Base-by-base conservation (phyloP, 768 basidiomycete genomes). In the Ramaria sp. region DNA sequence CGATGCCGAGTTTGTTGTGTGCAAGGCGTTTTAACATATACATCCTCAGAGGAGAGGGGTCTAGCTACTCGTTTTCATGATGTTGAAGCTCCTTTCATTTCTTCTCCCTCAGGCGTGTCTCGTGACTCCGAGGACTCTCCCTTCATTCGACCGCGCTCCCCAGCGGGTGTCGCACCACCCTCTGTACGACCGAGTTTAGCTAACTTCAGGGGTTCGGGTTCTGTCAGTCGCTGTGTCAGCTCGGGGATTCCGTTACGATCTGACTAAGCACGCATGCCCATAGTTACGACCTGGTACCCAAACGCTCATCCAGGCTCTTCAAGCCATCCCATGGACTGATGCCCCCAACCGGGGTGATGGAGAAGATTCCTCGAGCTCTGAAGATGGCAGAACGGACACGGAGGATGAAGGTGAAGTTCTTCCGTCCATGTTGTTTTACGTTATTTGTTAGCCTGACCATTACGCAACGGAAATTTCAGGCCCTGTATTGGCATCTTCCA, bases 221-320 rank as follows among this genome's bases (percentile, higher is more conserved):
- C 89, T 15, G 88, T 89, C 64, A 61, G 82, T 69, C 8, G 18
- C 16, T 25, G 22, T 16, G 27, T 47, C 5, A 47, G 16, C 15
- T 25, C 25, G 45, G 27, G 18, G 25, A 22, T 30, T 18, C 16
- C 27, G 42, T n/a, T 10, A n/a, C 9, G 9, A 7, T 47, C 22
- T 47, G 18, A 30, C 15, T 47, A 9, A n/a, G 10, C 10, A 24
- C 28, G 20, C 36, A 41, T 34, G 32, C 13, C 16, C 12, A 5
- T 63, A 92, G 89, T 85, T 92, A 81, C 83, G 87, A 38, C 79
- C 82, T 24, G 89, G 89, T 15, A 92, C 89, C 2, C 90, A 92
- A 64, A 87, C 89, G 2, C 78, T 92, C 48, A 91, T 92, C 37
- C 89, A 91, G 69, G 89, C 87, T 3, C 73, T 92, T 13, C 89